phyloP scores from a whole-genome alignment of 2,329 filamentous ascomycete species.

The Proliferodiscus dingleyae region DNA sequence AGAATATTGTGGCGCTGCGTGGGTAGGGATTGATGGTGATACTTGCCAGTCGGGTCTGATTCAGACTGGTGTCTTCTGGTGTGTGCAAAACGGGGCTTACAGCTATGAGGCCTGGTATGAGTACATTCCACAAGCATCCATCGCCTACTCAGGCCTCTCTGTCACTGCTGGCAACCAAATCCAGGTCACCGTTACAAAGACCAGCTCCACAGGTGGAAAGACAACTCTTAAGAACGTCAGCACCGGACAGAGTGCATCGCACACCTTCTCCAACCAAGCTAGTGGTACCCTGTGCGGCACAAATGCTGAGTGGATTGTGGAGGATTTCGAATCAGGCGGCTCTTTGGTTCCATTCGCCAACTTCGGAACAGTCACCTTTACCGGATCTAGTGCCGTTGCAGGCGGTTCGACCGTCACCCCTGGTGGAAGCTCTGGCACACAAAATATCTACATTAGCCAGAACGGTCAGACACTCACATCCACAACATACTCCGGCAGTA shows the following conservation, averaged over 20 bases:
- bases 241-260: constrained; percentile 38
- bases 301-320: constrained; percentile 41
- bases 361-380: not conserved
- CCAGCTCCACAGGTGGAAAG: constrained; percentile 36
- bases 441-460: not conserved
- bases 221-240: constrained; percentile 41
- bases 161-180: constrained; percentile 41
- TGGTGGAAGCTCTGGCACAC: not conserved
- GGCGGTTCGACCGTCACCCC: not conserved
- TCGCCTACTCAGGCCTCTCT: constrained; percentile 42
- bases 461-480: not conserved
- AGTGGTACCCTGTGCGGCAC: constrained; percentile 35
- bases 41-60: constrained; percentile 22
- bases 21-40: not conserved
- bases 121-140: constrained; percentile 52
- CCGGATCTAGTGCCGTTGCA: not conserved
- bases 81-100: constrained; percentile 36
- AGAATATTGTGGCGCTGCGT: not conserved
- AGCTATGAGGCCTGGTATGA: constrained; percentile 54
- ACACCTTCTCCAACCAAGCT: constrained; percentile 36
- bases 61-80: constrained; percentile 53
- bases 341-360: not conserved
- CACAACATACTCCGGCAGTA: not conserved
- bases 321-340: not conserved
- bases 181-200: constrained; percentile 34